Conservation (phyloP, 345 rosid species). For the Bretschneidera sinensis region DNA sequence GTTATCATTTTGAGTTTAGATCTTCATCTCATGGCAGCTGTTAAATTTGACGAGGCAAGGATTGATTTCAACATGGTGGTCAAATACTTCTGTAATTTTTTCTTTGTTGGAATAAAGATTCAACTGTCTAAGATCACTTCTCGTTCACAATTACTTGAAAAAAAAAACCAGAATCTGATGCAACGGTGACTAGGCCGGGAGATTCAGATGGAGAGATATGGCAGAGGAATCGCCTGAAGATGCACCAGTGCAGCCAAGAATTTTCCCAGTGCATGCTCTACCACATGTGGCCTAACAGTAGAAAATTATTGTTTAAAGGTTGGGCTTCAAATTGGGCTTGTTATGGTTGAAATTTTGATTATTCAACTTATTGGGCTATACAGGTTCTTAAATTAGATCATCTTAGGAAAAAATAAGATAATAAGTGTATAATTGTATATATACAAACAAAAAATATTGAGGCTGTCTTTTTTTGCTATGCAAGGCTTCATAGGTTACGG, state of each 20-base stretch:
- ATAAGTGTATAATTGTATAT: background rate
- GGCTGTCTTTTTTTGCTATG: too few species aligned
- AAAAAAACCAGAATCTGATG: conserved; percentile 59
- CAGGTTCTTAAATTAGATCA: conserved; percentile 4
- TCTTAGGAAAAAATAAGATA: background rate
- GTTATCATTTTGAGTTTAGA: background rate
- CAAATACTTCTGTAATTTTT: conserved; percentile 2
- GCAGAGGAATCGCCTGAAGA: conserved; percentile 19
- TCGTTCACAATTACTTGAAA: conserved; percentile 46
- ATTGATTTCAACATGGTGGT: conserved; percentile 62
- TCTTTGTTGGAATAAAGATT: background rate
- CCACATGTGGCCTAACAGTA: conserved; percentile 43
- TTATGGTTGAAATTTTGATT: background rate
- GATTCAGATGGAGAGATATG: conserved; percentile 20
- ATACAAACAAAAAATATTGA: too few species aligned
- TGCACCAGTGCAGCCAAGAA: conserved; percentile 23
- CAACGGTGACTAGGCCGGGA: conserved; percentile 30
- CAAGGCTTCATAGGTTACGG: too few species aligned
- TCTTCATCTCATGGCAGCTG: conserved; percentile 39
- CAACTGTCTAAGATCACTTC: conserved; percentile 15
- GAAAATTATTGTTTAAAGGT: conserved; percentile 37
- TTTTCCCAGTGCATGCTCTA: conserved; percentile 42
- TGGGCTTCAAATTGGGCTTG: conserved; percentile 36
- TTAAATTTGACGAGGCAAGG: conserved; percentile 84
- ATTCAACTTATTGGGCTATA: background rate